phyloP scores from a whole-genome alignment of 2,329 filamentous ascomycete species.

The Rutstroemia sp. region DNA sequence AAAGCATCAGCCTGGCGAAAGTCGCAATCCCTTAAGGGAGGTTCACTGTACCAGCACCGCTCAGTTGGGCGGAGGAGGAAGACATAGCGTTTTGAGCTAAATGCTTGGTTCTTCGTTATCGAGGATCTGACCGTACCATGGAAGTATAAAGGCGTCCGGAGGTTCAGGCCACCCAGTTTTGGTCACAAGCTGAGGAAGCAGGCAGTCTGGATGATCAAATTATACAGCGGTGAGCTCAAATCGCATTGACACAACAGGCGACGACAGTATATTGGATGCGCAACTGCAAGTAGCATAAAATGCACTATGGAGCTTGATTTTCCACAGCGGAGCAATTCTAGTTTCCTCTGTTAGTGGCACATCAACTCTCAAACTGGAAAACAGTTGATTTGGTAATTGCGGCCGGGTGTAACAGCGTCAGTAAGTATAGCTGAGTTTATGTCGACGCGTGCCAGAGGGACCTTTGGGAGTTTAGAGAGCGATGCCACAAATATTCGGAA shows the following conservation, averaged over 20 bases:
- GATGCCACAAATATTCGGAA: too few species aligned
- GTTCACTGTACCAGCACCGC: conserved; percentile 18
- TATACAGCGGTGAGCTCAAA: background rate
- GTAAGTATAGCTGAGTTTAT: too few species aligned
- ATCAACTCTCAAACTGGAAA: too few species aligned
- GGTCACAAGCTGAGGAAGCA: background rate
- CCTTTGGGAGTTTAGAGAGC: too few species aligned
- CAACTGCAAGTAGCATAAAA: background rate
- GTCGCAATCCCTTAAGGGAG: background rate
- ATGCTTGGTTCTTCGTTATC: conserved; percentile 8
- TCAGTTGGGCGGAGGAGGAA: conserved; percentile 17
- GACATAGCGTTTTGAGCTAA: conserved; percentile 15
- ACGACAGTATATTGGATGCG: background rate
- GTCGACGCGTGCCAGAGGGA: too few species aligned
- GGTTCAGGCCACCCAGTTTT: background rate
- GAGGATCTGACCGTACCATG: too few species aligned
- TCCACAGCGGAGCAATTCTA: background rate
- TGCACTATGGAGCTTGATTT: background rate
- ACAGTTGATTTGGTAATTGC: too few species aligned
- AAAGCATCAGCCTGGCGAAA: conserved; percentile 9
- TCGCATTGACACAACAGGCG: background rate
- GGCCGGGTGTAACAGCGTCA: too few species aligned
- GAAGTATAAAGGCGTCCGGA: too few species aligned
- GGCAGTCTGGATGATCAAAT: background rate
- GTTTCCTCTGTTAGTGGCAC: background rate